A percentile compares a stretch with the other conserved stretches of the same genome.
Conservation (phyloP, 805 yeast genomes). For the Schwanniomyces vanrijiae region DNA sequence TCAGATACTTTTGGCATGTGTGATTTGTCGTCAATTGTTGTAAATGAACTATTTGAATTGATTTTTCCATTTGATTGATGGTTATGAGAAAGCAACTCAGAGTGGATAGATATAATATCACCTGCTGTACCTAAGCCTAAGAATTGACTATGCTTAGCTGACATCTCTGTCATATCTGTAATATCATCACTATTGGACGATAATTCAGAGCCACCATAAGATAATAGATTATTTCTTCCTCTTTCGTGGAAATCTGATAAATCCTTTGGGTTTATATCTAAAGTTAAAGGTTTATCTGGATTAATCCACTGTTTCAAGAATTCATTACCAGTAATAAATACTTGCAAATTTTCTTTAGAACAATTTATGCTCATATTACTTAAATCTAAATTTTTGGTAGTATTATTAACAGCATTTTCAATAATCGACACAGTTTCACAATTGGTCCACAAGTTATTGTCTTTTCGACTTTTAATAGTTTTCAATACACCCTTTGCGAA, state of each 20-base stretch:
- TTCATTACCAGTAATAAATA: conserved; percentile 25
- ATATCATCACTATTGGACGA: conserved; percentile 9
- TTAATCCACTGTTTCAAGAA: conserved; percentile 33
- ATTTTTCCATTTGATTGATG: conserved; percentile 7
- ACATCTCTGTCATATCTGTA: conserved; percentile 6
- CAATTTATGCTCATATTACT: neutral
- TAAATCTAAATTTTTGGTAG: neutral
- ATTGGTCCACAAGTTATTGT: conserved; percentile 26
- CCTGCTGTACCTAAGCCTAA: conserved; percentile 40
- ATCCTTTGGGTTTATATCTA: conserved; percentile 5
- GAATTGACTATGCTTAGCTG: neutral
- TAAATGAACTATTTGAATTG: conserved; percentile 12
- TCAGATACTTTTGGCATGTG: conserved; percentile 36
- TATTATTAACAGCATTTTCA: conserved; percentile 4
- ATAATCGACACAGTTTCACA: conserved; percentile 17
- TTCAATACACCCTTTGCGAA: conserved; percentile 16
- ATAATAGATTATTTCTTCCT: neutral
- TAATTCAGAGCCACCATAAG: conserved; percentile 3
- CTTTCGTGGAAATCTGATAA: neutral
- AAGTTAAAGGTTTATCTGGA: conserved; percentile 23
- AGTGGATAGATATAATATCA: conserved; percentile 42
- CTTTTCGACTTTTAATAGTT: conserved; percentile 27
- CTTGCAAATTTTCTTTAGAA: conserved; percentile 15
- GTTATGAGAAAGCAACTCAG: conserved; percentile 24
- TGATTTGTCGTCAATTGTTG: conserved; percentile 13